These are phyloP conservation scores for Penicillium ochrochloron DNA, from an alignment of 495 filamentous ascomycete species.

Conservation along the genomic window DNA sequence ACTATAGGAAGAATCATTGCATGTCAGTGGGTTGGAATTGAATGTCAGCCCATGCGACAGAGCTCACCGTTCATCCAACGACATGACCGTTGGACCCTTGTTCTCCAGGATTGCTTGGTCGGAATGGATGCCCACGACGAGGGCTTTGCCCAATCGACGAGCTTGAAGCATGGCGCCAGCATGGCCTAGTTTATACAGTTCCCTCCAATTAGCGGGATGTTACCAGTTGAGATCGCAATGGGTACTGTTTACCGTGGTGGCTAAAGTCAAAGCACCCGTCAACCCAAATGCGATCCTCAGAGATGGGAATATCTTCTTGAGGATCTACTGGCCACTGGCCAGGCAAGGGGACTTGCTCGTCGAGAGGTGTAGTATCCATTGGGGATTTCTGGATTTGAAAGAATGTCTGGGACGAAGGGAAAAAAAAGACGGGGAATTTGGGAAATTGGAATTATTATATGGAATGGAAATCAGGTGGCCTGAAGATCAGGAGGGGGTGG, in stretches of 20 bases:
- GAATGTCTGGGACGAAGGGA: neutral
- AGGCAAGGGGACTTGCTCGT: slow-evolving; percentile 44
- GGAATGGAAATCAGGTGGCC: slow-evolving; percentile 1
- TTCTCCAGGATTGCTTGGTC: slow-evolving; percentile 94
- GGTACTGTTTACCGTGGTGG: slow-evolving; percentile 75
- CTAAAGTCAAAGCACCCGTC: slow-evolving; percentile 99
- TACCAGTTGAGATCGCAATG: neutral
- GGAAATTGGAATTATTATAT: slow-evolving; percentile 10
- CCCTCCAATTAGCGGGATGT: neutral
- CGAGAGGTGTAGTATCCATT: slow-evolving; percentile 30
- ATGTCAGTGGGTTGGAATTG: slow-evolving; percentile 21
- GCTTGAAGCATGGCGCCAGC: slow-evolving; percentile 97
- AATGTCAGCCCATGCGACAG: neutral
- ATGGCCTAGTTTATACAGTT: slow-evolving; percentile 64
- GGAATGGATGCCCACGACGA: slow-evolving; percentile 90
- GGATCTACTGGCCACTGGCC: slow-evolving; percentile 71
- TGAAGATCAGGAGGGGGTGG: slow-evolving; percentile 12
- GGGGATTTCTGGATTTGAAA: neutral
- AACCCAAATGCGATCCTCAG: slow-evolving; percentile 86
- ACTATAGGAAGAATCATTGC: slow-evolving; percentile 36
- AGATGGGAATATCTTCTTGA: slow-evolving; percentile 62
- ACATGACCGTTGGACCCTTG: slow-evolving; percentile 99
- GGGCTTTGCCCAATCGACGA: slow-evolving; percentile 79
- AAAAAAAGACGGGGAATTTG: neutral
- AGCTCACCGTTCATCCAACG: slow-evolving; percentile 76